A percentile compares a stretch with the other conserved stretches of the same genome.
Evolutionary conservation across 768 basidiomycete genomes (phyloP).

Genomic region (Leccinellum rugosiceps): DNA sequence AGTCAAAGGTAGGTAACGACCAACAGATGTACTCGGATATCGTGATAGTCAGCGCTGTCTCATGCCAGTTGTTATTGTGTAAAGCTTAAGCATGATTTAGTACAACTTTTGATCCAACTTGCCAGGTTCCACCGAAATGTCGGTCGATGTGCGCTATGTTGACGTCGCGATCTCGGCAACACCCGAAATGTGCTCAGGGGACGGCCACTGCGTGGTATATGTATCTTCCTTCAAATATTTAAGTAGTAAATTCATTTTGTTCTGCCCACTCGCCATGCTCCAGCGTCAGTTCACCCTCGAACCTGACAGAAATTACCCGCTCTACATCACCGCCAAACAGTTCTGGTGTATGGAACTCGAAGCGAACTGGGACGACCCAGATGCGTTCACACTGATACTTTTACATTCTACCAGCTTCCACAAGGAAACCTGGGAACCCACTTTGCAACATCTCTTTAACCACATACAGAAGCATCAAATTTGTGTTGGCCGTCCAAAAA

Average conservation of each 20-base stretch:
- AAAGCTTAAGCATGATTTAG: too few species aligned
- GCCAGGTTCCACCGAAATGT: too few species aligned
- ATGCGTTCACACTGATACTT: slow-evolving; percentile 55
- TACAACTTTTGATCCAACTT: too few species aligned
- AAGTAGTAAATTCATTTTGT: background rate
- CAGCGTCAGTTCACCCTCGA: slow-evolving; percentile 33
- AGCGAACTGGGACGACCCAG: slow-evolving; percentile 33
- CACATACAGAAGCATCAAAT: slow-evolving; percentile 10
- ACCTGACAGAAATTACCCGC: slow-evolving; percentile 42
- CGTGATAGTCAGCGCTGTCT: too few species aligned
- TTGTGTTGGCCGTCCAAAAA: slow-evolving; percentile 1
- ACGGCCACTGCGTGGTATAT: too few species aligned
- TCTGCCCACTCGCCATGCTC: slow-evolving; percentile 16
- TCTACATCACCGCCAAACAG: slow-evolving; percentile 55
- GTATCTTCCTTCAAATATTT: background rate
- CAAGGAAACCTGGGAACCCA: slow-evolving; percentile 72
- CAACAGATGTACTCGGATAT: too few species aligned
- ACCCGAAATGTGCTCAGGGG: background rate
- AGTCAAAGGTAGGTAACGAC: too few species aligned
- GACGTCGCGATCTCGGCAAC: background rate
- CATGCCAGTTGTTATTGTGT: too few species aligned
- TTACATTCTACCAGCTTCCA: slow-evolving; percentile 72
- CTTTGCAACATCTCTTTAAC: slow-evolving; percentile 46
- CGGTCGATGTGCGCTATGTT: too few species aligned
- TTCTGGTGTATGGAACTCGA: slow-evolving; percentile 47